Conservation (phyloP, 805 yeast species). For the Clavispora asparagi region DNA sequence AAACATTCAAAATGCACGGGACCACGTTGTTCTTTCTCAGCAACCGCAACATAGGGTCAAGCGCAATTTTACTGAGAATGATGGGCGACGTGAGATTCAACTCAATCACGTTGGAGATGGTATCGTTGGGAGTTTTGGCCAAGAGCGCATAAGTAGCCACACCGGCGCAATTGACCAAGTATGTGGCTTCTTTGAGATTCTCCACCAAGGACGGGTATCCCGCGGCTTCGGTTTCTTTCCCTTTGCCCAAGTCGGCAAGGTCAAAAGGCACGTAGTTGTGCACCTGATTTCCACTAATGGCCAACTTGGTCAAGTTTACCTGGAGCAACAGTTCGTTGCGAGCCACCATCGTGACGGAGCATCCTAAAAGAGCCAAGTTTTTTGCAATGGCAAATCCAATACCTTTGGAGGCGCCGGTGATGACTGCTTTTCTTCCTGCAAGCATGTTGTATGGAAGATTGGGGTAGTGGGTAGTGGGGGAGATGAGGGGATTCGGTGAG, state of each 20-base stretch:
- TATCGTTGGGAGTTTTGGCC: conserved; percentile 32
- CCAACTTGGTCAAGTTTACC: conserved; percentile 14
- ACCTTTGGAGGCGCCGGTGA: conserved; percentile 72
- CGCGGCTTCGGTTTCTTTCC: neutral
- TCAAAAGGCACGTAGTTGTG: conserved; percentile 5
- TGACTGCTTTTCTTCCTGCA: conserved; percentile 37
- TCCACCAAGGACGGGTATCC: neutral
- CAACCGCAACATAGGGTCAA: conserved; percentile 44
- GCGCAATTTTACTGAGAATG: conserved; percentile 47
- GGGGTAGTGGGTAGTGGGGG: neutral
- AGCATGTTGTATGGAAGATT: conserved; percentile 4
- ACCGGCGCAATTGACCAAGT: conserved; percentile 66
- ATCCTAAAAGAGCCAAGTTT: conserved; percentile 47
- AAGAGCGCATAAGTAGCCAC: conserved; percentile 53
- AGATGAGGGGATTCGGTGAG: too few relatives aligned
- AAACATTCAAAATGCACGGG: conserved; percentile 52
- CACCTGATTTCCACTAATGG: conserved; percentile 2
- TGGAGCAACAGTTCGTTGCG: conserved; percentile 37
- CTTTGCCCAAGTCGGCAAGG: conserved; percentile 1
- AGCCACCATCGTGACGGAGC: conserved; percentile 47
- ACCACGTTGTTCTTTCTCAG: conserved; percentile 15
- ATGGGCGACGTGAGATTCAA: conserved; percentile 63
- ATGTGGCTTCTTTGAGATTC: conserved; percentile 24
- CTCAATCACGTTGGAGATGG: conserved; percentile 42
- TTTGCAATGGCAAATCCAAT: conserved; percentile 56